phyloP scores from a whole-genome alignment of 257 asterid genomes.

The Parsonsia alboflavescens region DNA sequence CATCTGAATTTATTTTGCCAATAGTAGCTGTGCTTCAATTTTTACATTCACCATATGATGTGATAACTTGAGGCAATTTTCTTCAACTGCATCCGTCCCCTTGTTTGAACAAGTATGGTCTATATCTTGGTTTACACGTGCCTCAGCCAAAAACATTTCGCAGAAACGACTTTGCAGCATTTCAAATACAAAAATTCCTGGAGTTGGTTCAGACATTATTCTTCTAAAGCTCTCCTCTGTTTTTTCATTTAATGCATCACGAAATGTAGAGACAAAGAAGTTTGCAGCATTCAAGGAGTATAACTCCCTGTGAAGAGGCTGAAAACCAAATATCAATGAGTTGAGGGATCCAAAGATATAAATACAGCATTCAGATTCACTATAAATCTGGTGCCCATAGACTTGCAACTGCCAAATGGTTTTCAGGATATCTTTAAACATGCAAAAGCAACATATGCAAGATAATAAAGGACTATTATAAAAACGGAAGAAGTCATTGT shows the following conservation, averaged over 20 bases:
- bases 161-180: constrained; percentile 91
- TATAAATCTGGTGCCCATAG: neutral
- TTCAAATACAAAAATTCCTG: constrained; percentile 81
- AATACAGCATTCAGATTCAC: constrained; percentile 2
- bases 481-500: neutral
- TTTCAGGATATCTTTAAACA: neutral
- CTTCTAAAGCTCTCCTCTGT: constrained; percentile 70
- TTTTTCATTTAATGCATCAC: constrained; percentile 65
- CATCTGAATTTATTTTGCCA: too few relatives aligned
- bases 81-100: too few relatives aligned
- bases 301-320: constrained; percentile 76
- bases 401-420: neutral
- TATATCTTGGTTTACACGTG: too few relatives aligned
- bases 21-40: too few relatives aligned
- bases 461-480: neutral
- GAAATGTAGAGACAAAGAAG: constrained; percentile 75
- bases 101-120: too few relatives aligned
- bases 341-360: neutral
- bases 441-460: neutral
- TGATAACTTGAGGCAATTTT: too few relatives aligned
- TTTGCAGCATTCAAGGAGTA: constrained; percentile 56
- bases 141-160: constrained; percentile 87
- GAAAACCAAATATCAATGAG: constrained; percentile 20
- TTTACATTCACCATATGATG: too few relatives aligned
- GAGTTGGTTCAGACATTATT: constrained; percentile 80